Evolutionary conservation across 2,329 filamentous ascomycete genomes (phyloP).

Genomic region (Trichoderma sp.): DNA sequence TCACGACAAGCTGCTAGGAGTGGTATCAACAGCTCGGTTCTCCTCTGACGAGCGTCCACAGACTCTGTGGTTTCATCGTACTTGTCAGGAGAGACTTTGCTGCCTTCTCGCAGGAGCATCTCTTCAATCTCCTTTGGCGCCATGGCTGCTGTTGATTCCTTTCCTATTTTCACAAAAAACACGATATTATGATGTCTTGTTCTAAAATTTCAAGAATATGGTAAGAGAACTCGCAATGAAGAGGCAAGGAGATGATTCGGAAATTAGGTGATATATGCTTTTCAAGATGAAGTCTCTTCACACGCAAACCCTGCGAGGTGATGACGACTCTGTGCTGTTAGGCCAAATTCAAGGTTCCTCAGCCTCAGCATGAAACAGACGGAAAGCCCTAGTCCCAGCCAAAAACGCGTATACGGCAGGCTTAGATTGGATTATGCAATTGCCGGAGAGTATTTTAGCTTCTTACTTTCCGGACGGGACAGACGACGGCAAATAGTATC

Average conservation of each 20-base stretch:
- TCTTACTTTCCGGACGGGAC: neutral
- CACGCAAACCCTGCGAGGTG: neutral
- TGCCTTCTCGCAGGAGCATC: constrained; percentile 39
- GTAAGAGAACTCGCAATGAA: neutral
- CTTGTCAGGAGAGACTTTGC: constrained; percentile 30
- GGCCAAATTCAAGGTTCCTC: neutral
- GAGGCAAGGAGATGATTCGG: neutral
- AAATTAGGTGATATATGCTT: neutral
- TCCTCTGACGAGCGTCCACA: constrained; percentile 27
- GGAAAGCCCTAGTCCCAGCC: neutral
- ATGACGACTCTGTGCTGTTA: constrained; percentile 6
- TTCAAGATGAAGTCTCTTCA: neutral
- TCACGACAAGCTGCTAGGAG: constrained; percentile 44
- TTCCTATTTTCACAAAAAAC: neutral
- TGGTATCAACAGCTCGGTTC: constrained; percentile 37
- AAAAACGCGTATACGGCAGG: constrained; percentile 5
- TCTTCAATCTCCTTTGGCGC: constrained; percentile 41
- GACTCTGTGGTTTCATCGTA: constrained; percentile 33
- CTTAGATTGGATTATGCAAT: neutral
- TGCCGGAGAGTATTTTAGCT: constrained; percentile 16
- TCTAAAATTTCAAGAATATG: neutral
- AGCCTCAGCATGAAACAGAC: constrained; percentile 12
- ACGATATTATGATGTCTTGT: neutral
- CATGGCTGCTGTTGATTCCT: constrained; percentile 15
- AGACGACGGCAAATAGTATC: neutral